Percentiles rank a stretch among this genome's conserved stretches.
These are phyloP conservation scores for Lactifluus echinatus DNA, from an alignment of 768 basidiomycete species.

Conservation along the genomic window DNA sequence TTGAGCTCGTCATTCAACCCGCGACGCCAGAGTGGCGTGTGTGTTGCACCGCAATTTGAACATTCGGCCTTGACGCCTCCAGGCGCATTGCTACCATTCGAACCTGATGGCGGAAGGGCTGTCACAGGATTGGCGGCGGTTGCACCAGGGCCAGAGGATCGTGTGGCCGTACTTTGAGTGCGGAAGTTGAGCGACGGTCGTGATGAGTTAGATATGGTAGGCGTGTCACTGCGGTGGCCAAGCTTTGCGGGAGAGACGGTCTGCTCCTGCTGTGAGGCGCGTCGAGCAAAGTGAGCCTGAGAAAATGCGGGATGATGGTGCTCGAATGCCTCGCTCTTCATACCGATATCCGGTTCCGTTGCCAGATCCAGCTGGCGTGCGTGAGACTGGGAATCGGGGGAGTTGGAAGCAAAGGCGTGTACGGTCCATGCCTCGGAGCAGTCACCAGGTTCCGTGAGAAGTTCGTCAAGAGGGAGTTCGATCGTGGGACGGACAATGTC, in stretches of 20 bases:
- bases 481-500: constrained; percentile 71
- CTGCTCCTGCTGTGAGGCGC: constrained; percentile 35
- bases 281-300: constrained; percentile 34
- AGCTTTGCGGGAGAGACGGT: constrained; percentile 53
- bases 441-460: constrained; percentile 42
- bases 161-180: constrained; percentile 23
- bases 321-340: constrained; percentile 21
- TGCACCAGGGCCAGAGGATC: constrained; percentile 58
- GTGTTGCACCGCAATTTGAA: constrained; percentile 85
- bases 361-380: constrained; percentile 20
- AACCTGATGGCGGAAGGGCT: constrained; percentile 17
- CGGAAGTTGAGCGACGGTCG: constrained; percentile 17
- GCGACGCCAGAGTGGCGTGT: constrained; percentile 80
- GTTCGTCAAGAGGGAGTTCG: constrained; percentile 75
- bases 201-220: neutral
- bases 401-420: constrained; percentile 13
- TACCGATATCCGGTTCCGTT: constrained; percentile 27
- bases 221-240: constrained; percentile 28
- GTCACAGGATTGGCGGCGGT: constrained; percentile 29
- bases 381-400: constrained; percentile 9
- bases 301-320: constrained; percentile 25
- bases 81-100: constrained; percentile 35
- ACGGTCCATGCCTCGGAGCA: constrained; percentile 28
- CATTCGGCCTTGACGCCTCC: constrained; percentile 73
- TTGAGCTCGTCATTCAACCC: constrained; percentile 85